Conservation (phyloP, 371 early-diverging fungal species). For the Mortierella sp. region DNA sequence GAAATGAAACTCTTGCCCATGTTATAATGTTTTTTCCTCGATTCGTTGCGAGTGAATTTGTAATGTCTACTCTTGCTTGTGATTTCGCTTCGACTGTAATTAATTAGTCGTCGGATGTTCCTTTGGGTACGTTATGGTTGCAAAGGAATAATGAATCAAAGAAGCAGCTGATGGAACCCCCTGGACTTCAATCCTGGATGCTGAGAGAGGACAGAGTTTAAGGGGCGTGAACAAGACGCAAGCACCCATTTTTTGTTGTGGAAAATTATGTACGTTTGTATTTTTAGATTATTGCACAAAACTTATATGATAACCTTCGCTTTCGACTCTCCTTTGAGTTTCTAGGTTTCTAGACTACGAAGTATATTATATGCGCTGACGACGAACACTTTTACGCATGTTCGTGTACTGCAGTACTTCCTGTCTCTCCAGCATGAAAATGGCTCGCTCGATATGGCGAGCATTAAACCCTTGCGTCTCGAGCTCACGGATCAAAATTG, state of each 20-base stretch:
- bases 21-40: constrained; percentile 1
- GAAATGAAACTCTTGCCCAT: constrained; percentile 25
- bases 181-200: not conserved
- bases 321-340: not conserved
- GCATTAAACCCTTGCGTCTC: constrained; percentile 74
- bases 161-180: not conserved
- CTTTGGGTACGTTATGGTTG: not conserved
- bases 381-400: constrained; percentile 72
- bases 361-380: constrained; percentile 39
- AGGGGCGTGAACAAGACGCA: not conserved
- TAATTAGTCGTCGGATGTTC: not conserved
- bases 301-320: not conserved
- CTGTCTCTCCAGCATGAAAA: constrained; percentile 85
- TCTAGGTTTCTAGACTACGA: no score
- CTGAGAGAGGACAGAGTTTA: not conserved
- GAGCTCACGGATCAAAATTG: constrained; percentile 67
- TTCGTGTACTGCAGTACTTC: constrained; percentile 89
- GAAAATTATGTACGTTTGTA: not conserved
- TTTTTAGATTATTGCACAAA: not conserved
- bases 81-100: not conserved
- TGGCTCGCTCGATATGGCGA: constrained; percentile 79
- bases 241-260: not conserved
- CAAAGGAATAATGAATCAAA: not conserved
- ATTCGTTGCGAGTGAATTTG: not conserved
- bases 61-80: not conserved